Percentiles rank a stretch among this genome's conserved stretches.
Conservation (phyloP, 1,284 basidiomycete genomes). For the Pyrrhoderma noxium region DNA sequence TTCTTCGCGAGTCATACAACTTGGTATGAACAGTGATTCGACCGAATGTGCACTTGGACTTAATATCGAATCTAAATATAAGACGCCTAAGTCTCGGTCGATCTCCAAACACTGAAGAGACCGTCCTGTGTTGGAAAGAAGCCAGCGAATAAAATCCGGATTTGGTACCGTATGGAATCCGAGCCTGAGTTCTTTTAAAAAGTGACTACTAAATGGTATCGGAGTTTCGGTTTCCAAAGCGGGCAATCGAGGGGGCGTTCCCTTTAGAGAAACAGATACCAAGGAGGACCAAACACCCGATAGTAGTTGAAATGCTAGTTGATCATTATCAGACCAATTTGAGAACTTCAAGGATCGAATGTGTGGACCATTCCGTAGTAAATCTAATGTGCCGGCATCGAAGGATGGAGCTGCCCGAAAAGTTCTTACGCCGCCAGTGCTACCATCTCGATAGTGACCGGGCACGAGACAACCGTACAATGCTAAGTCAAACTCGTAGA, state of each 20-base stretch:
- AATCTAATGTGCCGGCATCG: conserved; percentile 42
- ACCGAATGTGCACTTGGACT: conserved; percentile 40
- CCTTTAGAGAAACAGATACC: conserved; percentile 47
- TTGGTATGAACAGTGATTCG: conserved; percentile 48
- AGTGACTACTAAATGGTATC: conserved; percentile 36
- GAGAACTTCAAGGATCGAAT: conserved; percentile 52
- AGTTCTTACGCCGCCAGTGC: conserved; percentile 42
- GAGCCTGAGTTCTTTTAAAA: conserved; percentile 44
- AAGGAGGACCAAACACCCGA: conserved; percentile 48
- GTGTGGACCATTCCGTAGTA: conserved; percentile 45
- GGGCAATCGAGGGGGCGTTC: conserved; percentile 47
- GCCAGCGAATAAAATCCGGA: conserved; percentile 56
- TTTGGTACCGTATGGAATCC: conserved; percentile 54
- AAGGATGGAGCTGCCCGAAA: conserved; percentile 47
- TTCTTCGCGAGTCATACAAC: conserved; percentile 41
- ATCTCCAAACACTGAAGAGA: conserved; percentile 48
- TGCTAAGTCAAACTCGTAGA: conserved; percentile 47
- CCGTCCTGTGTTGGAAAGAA: conserved; percentile 47
- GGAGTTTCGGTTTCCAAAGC: conserved; percentile 24
- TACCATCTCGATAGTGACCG: conserved; percentile 5
- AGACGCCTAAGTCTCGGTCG: conserved; percentile 46
- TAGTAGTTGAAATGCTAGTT: conserved; percentile 53
- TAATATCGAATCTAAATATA: conserved; percentile 46
- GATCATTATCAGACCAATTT: conserved; percentile 61
- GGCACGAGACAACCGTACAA: conserved; percentile 46